Evolutionary conservation across 2,329 filamentous ascomycete genomes (phyloP).

Genomic region (Ceratocystis albifundus): DNA sequence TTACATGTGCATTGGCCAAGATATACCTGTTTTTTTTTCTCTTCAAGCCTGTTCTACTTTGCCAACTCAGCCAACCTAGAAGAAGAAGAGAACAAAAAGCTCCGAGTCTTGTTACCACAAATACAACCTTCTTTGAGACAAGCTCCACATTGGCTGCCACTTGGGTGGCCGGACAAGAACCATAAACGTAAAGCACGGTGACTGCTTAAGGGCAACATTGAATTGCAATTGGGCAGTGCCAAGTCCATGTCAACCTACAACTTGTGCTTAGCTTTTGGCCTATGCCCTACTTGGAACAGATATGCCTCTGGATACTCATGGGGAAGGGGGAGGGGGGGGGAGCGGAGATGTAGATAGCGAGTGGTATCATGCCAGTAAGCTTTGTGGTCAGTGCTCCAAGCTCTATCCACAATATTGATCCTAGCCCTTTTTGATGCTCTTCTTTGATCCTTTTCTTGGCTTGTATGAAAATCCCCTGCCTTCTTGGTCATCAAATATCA

Average conservation of each 20-base stretch:
- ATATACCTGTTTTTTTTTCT: constrained; percentile 1
- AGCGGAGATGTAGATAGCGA: not conserved
- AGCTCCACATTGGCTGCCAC: not conserved
- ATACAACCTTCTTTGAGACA: not conserved
- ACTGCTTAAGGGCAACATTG: not conserved
- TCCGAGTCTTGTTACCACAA: not conserved
- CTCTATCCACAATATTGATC: not conserved
- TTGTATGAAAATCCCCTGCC: not conserved
- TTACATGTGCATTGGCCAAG: not conserved
- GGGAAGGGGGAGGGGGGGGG: not conserved
- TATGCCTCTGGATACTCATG: not conserved
- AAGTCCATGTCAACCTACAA: not conserved
- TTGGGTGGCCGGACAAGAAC: not conserved
- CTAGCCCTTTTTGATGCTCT: not conserved
- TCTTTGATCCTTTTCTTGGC: not conserved
- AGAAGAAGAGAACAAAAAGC: not conserved
- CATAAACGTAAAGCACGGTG: not conserved
- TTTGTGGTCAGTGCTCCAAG: not conserved
- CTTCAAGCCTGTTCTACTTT: not conserved
- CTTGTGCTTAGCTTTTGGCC: not conserved
- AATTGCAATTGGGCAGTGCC: not conserved
- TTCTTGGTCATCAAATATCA: not conserved
- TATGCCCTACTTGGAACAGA: not conserved
- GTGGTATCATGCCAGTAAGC: not conserved
- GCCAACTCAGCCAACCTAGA: not conserved